Evolutionary conservation across 1,284 basidiomycete species (phyloP), one percentile per base, ranked within the genome.

Genomic region (Ceratobasidium sp.): DNA sequence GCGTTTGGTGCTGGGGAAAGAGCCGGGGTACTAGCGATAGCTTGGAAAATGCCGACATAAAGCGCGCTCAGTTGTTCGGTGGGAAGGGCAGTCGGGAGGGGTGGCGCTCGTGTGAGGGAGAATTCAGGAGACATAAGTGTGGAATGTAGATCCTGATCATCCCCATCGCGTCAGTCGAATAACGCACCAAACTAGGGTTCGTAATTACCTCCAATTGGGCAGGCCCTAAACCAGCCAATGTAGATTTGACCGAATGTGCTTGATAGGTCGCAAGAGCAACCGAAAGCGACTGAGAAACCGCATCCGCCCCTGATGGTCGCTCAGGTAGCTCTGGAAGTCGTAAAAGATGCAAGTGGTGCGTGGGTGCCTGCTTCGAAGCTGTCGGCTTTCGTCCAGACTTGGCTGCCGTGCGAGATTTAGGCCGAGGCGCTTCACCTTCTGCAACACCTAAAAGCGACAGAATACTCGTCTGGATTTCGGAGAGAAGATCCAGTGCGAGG

Each of bases 401-500:
- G 8, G 27, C 43, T 10, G 47, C 35, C 3, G 60, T 20, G 10
- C 47, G 31, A 25, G 60, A 65, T 42, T 65, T 65, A n/a, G 60
- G 49, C 12, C 49, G 32, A 12, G 45, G 25, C 10, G 50, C 60
- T 15, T 35, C 22, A 22, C 4, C 25, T 34, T 65, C 60, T 32
- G 45, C 8, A n/a, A 42, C 35, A 15, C 47, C 60, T 15, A 65
- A 25, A 13, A 65, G 35, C 13, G 34, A 52, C 34, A 47, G 35
- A 17, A 55, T 20, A 43, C 50, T 65, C 7, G 45, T 32, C 40
- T 42, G 20, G n/a, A 64, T 31, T 22, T 42, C 29, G 20, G 32
- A n/a, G 13, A 49, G 22, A 20, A 35, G 69, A 40, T 25, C 27
- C 55, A 31, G 4, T 67, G 79, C 86, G 69, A 74, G 90, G 88